phyloP scores from a whole-genome alignment of 2,329 filamentous ascomycete species.

The Cryphonectria japonica region DNA sequence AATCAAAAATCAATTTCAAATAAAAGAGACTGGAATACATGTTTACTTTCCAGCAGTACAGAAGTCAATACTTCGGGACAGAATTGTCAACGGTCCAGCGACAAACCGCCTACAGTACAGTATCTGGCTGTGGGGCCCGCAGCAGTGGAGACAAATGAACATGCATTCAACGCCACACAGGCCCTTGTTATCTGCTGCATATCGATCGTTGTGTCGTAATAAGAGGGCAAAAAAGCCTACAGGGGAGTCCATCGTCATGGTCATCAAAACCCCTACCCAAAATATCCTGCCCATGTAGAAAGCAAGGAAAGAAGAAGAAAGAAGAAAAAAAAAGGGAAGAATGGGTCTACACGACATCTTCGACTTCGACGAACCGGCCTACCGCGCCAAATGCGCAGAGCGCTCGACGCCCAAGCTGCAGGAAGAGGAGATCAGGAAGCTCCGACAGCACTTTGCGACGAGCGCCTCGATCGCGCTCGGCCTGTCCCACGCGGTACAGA shows the following conservation, averaged over 20 bases:
- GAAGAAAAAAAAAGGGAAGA: not conserved
- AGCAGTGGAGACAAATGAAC: not conserved
- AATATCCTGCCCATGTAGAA: not conserved
- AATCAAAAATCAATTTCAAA: too few species aligned
- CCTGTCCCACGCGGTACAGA: conserved; percentile 24
- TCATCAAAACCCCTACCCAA: too few species aligned
- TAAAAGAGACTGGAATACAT: not conserved
- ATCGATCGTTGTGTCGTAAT: not conserved
- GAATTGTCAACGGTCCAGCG: not conserved
- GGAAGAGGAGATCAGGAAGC: conserved; percentile 25
- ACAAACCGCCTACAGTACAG: not conserved
- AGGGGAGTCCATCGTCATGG: too few species aligned
- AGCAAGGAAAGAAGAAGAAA: not conserved
- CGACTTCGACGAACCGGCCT: conserved; percentile 26
- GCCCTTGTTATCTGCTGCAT: not conserved
- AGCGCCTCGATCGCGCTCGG: conserved; percentile 28
- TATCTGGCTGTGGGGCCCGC: conserved; percentile 2
- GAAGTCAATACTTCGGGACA: too few species aligned
- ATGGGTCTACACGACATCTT: conserved; percentile 29
- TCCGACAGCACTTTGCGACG: conserved; percentile 27
- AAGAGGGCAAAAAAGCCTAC: not conserved
- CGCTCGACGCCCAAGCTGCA: conserved; percentile 25
- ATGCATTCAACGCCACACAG: not conserved
- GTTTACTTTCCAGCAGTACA: not conserved
- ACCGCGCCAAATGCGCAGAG: conserved; percentile 26